Evolutionary conservation across 2,329 filamentous ascomycete species (phyloP), one percentile per base, ranked within the genome.

Genomic region (Laburnicola sp.): DNA sequence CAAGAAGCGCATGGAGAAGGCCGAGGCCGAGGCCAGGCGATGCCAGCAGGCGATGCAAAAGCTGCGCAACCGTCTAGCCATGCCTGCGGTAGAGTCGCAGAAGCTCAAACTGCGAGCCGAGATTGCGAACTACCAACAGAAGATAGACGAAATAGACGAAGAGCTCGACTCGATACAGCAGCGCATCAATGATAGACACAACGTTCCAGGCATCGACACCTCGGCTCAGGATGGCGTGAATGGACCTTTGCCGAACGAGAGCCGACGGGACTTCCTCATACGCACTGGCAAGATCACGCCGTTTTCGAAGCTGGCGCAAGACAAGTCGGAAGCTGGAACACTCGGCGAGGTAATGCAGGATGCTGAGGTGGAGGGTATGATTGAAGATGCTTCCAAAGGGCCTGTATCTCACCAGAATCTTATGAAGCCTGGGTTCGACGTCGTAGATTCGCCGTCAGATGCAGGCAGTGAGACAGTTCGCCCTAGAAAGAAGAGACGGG

Each of bases 231-330:
- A 73, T 21, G 76, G 75, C 40, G 81, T 80, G 26, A 84, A 81
- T 45, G 80, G 81, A 51, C 84, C 83, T 47, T 74, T 93, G 50
- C 85, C 89, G 1, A 89, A 89, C 53, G 94, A 97, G 75, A 91
- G 83, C 23, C 86, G 90, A 54, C 84, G 92, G 44, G 92, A 96
- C 40, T 99, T 89, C 69, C 82, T 99, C 40, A 94, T 99, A 42
- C 86, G 94, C 26, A 99, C 93, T 0, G 94, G 94, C 54, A 97
- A 97, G 75, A 97, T 99, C 60, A 99, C 94, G 0, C 94, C 94
- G 0, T 99, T 99, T 66, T 89, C 91, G 6, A 89, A 87, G 57
- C 82, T 96, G 62, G 85, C 83, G 10, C 80, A 83, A n/a, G 76
- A 85, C 1, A 78, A 83, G 26, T 84, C 82, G 2, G 79, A 85